A percentile compares a stretch with the other conserved stretches of the same genome.
phyloP scores from a whole-genome alignment of 257 asterid species.

The Mitragyna speciosa region DNA sequence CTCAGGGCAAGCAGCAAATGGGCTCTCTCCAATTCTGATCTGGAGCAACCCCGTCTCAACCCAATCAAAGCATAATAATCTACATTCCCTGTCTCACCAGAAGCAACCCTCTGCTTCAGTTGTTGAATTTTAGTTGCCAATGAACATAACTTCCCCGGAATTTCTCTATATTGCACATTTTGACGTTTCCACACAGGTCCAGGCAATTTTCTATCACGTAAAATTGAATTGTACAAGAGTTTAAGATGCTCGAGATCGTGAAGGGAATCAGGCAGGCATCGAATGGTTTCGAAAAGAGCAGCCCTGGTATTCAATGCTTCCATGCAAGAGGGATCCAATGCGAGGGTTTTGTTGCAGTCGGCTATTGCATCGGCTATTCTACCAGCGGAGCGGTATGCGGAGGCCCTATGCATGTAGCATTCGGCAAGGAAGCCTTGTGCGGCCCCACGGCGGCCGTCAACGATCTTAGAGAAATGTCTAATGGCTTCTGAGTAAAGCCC shows the following conservation, averaged over 20 bases:
- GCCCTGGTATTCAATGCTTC: constrained; percentile 79
- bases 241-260: constrained; percentile 94
- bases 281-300: constrained; percentile 59
- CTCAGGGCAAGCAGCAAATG: constrained; percentile 72
- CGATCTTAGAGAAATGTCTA: constrained; percentile 61
- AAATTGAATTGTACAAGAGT: constrained; percentile 75
- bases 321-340: constrained; percentile 77
- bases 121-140: constrained; percentile 79
- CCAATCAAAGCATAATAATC: constrained; percentile 84
- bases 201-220: constrained; percentile 71
- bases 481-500: constrained; percentile 65
- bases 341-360: constrained; percentile 63
- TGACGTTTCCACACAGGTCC: constrained; percentile 91
- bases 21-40: constrained; percentile 81
- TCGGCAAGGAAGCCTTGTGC: constrained; percentile 68
- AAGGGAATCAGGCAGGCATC: constrained; percentile 82
- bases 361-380: constrained; percentile 64
- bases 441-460: constrained; percentile 65
- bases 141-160: constrained; percentile 81
- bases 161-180: constrained; percentile 73
- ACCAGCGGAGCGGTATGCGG: constrained; percentile 56
- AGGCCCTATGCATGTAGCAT: constrained; percentile 60
- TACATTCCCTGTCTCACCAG: constrained; percentile 76
- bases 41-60: constrained; percentile 70
- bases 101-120: constrained; percentile 73